These are phyloP conservation scores for Populus nigra DNA, from an alignment of 345 rosid genomes.

Conservation along the genomic window DNA sequence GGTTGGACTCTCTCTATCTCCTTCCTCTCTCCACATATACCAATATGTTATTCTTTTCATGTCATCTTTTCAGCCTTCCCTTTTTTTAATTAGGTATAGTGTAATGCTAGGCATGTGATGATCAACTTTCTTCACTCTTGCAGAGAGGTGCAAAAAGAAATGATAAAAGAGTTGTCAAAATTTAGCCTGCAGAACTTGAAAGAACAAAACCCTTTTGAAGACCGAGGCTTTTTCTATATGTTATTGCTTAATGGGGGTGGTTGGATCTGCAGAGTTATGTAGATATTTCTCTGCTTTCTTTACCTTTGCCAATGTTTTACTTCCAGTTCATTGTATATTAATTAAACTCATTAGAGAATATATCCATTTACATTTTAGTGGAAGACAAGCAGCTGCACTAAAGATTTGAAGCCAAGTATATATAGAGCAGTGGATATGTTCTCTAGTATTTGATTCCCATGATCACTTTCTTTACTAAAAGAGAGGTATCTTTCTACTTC, in stretches of 20 bases:
- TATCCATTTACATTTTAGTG: conserved; percentile 4
- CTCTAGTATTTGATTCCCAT: conserved; percentile 3
- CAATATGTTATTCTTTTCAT: neutral
- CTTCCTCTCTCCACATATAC: neutral
- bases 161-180: neutral
- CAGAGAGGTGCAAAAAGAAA: neutral
- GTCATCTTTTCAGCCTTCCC: neutral
- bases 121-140: neutral
- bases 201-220: neutral
- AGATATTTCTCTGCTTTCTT: neutral
- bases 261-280: neutral
- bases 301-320: neutral
- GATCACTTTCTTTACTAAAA: neutral
- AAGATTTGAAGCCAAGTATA: neutral
- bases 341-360: neutral
- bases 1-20: neutral
- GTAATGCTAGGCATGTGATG: neutral
- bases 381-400: conserved; percentile 8
- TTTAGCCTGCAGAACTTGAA: neutral
- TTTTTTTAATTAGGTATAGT: neutral
- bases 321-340: neutral
- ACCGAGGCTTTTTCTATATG: neutral
- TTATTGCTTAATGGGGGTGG: neutral
- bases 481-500: neutral
- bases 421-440: neutral